Percentiles rank a stretch among this genome's conserved stretches.
These are phyloP conservation scores for Bipolaris gigantea DNA, from an alignment of 2,329 filamentous ascomycete species.

Conservation along the genomic window DNA sequence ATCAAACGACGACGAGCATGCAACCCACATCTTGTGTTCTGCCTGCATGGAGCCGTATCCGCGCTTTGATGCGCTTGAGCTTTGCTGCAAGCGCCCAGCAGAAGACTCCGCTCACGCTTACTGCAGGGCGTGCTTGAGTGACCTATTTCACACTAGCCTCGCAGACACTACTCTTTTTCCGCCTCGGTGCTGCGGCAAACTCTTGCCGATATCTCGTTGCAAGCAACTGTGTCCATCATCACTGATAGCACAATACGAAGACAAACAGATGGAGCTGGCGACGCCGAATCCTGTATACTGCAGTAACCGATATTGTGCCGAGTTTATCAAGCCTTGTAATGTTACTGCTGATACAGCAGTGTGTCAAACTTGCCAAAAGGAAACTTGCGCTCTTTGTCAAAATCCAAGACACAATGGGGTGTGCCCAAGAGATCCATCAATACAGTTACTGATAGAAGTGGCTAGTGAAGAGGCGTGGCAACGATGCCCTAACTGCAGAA, in stretches of 20 bases:
- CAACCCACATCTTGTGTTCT: conserved; percentile 11
- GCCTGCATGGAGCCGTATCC: conserved; percentile 15
- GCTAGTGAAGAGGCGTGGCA: conserved; percentile 14
- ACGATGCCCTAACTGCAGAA: conserved; percentile 13
- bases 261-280: conserved; percentile 17
- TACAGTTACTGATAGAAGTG: conserved; percentile 10
- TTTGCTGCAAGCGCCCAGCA: conserved; percentile 12
- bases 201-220: conserved; percentile 14
- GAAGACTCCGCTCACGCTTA: conserved; percentile 19
- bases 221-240: conserved; percentile 2
- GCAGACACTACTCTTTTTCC: conserved; percentile 27
- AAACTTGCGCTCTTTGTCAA: conserved; percentile 17
- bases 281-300: conserved; percentile 19
- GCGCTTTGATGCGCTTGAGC: conserved; percentile 16
- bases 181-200: conserved; percentile 22
- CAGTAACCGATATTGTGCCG: conserved; percentile 13
- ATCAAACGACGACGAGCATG: conserved; percentile 3
- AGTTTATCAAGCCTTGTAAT: conserved; percentile 10
- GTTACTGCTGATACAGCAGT: conserved; percentile 10
- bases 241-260: conserved; percentile 10
- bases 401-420: conserved; percentile 14
- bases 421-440: conserved; percentile 16
- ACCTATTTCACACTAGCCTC: conserved; percentile 20
- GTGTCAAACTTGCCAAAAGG: conserved; percentile 4
- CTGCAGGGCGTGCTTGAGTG: conserved; percentile 23